phyloP scores from a whole-genome alignment of 352 stramenopile genomes.

The Aphanomyces astaci region DNA sequence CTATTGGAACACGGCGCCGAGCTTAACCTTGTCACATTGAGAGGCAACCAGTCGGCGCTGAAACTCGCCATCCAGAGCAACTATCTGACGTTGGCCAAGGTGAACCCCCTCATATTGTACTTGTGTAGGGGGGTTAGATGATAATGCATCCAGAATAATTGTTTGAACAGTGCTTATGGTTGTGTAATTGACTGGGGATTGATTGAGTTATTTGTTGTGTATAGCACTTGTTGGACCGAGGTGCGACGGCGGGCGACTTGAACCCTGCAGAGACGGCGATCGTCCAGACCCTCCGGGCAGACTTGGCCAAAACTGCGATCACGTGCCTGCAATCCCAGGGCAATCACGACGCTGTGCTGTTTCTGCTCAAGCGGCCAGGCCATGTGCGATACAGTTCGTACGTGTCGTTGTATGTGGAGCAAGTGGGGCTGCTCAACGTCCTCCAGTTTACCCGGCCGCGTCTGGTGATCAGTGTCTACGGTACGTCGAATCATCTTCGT shows the following conservation, averaged over 20 bases:
- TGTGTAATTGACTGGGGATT: not conserved
- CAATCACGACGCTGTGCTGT: constrained; percentile 39
- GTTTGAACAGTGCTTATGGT: constrained; percentile 41
- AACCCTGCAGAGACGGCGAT: constrained; percentile 35
- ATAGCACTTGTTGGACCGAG: constrained; percentile 42
- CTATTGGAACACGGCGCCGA: constrained; percentile 66
- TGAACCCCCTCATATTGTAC: no score
- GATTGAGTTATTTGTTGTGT: constrained; percentile 1
- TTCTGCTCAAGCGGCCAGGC: constrained; percentile 64
- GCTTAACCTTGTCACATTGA: no score
- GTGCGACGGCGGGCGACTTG: constrained; percentile 39
- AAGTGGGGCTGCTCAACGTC: constrained; percentile 49
- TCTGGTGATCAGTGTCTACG: constrained; percentile 62
- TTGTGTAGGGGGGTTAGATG: constrained; percentile 59
- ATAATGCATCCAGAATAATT: constrained; percentile 40
- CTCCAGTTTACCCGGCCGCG: constrained; percentile 47
- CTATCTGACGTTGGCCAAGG: constrained; percentile 44
- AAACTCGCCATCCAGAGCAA: constrained; percentile 48
- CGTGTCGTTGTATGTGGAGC: constrained; percentile 71
- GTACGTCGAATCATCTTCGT: constrained; percentile 13
- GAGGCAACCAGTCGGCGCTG: constrained; percentile 45
- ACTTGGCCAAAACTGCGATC: constrained; percentile 50
- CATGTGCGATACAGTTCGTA: constrained; percentile 73
- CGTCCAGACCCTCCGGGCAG: constrained; percentile 44
- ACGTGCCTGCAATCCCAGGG: constrained; percentile 41